A percentile compares a stretch with the other conserved stretches of the same genome.
Evolutionary conservation across 257 asterid species (phyloP).

Genomic region (Ligustrum vulgare): DNA sequence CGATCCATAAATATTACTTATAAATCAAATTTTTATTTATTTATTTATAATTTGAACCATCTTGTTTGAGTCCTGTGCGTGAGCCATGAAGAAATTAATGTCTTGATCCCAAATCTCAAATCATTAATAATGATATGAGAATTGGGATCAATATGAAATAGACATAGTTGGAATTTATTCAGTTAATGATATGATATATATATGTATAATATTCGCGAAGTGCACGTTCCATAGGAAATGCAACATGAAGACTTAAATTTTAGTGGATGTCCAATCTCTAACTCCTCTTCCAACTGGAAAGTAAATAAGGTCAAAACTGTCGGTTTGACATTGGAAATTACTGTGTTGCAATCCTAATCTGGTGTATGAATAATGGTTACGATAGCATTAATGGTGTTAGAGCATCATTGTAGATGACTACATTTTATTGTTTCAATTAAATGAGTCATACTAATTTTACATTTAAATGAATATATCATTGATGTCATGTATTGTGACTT

Average conservation of each 20-base stretch:
- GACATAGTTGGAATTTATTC: slow-evolving; percentile 4
- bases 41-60: too few relatives aligned
- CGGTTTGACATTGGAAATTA: slow-evolving; percentile 29
- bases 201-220: slow-evolving; percentile 11
- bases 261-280: slow-evolving; percentile 35
- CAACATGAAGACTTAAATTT: slow-evolving; percentile 24
- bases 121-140: too few relatives aligned
- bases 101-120: too few relatives aligned
- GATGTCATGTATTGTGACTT: too few relatives aligned
- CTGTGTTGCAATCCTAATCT: slow-evolving; percentile 42
- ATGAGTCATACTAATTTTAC: too few relatives aligned
- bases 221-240: slow-evolving; percentile 32
- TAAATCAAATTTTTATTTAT: too few relatives aligned
- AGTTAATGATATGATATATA: neutral
- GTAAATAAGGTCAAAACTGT: slow-evolving; percentile 28
- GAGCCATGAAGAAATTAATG: neutral
- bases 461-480: too few relatives aligned
- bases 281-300: slow-evolving; percentile 19
- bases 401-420: too few relatives aligned
- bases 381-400: too few relatives aligned
- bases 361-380: slow-evolving; percentile 14
- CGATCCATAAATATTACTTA: too few relatives aligned
- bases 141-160: neutral
- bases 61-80: too few relatives aligned
- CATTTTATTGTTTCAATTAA: too few relatives aligned